These are phyloP conservation scores for Curvularia spicifera DNA, from an alignment of 2,329 filamentous ascomycete genomes.

Conservation along the genomic window DNA sequence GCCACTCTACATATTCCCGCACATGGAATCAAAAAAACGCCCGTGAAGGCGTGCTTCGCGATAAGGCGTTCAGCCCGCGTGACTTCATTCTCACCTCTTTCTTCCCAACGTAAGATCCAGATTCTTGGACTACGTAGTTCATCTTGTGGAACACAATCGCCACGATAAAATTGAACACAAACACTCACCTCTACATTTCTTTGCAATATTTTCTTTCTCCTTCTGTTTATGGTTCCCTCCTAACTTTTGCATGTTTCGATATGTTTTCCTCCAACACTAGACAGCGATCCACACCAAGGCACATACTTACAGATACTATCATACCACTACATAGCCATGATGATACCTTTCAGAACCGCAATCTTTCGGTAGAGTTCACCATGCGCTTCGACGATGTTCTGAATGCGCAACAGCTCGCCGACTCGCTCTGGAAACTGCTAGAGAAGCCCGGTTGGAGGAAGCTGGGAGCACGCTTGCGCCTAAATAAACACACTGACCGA, in stretches of 20 bases:
- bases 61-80: conserved; percentile 1
- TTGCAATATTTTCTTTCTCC: background rate
- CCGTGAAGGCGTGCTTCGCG: background rate
- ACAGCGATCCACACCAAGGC: conserved; percentile 16
- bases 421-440: conserved; percentile 49
- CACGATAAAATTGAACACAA: background rate
- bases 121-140: background rate
- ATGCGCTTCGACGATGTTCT: conserved; percentile 58
- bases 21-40: background rate
- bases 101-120: background rate
- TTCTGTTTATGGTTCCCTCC: background rate
- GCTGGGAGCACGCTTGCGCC: conserved; percentile 54
- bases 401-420: conserved; percentile 50
- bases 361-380: conserved; percentile 28
- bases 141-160: background rate
- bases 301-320: conserved; percentile 30
- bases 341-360: conserved; percentile 16
- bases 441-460: conserved; percentile 56
- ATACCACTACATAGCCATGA: conserved; percentile 27
- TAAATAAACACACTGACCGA: conserved; percentile 40
- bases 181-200: background rate
- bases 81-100: background rate
- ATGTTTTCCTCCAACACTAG: conserved; percentile 16
- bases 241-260: background rate
- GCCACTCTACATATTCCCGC: background rate